phyloP scores from a whole-genome alignment of 768 basidiomycete species.

The Rhizopogon vesiculosus region DNA sequence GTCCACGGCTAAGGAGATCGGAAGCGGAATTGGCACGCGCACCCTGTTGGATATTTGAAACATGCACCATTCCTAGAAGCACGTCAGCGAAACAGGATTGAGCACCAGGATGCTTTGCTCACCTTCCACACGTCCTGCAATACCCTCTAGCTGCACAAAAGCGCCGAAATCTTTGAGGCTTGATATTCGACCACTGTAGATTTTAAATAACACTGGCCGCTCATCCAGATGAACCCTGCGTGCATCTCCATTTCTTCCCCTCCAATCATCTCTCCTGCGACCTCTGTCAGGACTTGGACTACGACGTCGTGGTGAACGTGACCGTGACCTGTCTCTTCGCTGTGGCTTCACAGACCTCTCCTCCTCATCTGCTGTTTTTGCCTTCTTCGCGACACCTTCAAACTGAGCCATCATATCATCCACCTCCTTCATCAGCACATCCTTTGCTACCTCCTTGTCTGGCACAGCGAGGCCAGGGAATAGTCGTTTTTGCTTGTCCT shows the following conservation, averaged over 20 bases:
- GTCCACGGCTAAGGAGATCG: slow-evolving; percentile 82
- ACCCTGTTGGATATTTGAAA: slow-evolving; percentile 86
- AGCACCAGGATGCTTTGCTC: slow-evolving; percentile 20
- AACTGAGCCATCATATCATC: slow-evolving; percentile 85
- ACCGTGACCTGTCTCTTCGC: slow-evolving; percentile 43
- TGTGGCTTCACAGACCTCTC: slow-evolving; percentile 56
- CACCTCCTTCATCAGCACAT: slow-evolving; percentile 81
- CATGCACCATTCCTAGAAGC: slow-evolving; percentile 87
- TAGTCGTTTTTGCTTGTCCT: slow-evolving; percentile 76
- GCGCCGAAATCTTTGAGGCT: slow-evolving; percentile 95
- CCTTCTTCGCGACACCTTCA: slow-evolving; percentile 60
- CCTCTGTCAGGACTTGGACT: slow-evolving; percentile 61
- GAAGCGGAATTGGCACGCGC: slow-evolving; percentile 82
- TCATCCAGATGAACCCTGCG: slow-evolving; percentile 56
- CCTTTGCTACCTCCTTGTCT: slow-evolving; percentile 65
- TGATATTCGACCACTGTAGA: slow-evolving; percentile 83
- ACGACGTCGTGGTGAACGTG: slow-evolving; percentile 41
- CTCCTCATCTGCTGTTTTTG: slow-evolving; percentile 36
- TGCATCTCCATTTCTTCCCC: slow-evolving; percentile 34
- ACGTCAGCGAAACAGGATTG: slow-evolving; percentile 3
- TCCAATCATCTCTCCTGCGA: slow-evolving; percentile 39
- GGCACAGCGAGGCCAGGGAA: slow-evolving; percentile 89
- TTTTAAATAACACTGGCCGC: slow-evolving; percentile 86
- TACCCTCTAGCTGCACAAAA: slow-evolving; percentile 86
- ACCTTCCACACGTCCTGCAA: slow-evolving; percentile 88